Percentiles rank a stretch among this genome's conserved stretches.
phyloP scores from a whole-genome alignment of 2,329 filamentous ascomycete species.

The Penicillium janthinellum region DNA sequence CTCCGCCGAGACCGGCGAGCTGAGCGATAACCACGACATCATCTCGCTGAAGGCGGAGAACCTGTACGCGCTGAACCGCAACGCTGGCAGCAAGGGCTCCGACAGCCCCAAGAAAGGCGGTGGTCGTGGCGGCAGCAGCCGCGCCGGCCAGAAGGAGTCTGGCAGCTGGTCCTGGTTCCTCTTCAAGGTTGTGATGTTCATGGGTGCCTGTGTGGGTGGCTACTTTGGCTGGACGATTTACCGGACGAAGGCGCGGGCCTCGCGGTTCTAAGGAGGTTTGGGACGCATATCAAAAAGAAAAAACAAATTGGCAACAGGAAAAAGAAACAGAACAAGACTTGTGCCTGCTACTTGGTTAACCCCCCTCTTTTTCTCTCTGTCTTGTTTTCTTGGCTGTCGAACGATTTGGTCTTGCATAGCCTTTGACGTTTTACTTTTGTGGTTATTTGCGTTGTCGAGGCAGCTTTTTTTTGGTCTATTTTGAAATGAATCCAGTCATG shows the following conservation, averaged over 20 bases:
- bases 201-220: conserved; percentile 67
- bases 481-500: conserved; percentile 28
- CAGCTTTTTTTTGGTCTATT: conserved; percentile 12
- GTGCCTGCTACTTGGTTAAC: background rate
- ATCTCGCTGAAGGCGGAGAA: conserved; percentile 84
- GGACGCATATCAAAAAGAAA: background rate
- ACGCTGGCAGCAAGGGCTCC: conserved; percentile 45
- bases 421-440: conserved; percentile 15
- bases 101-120: conserved; percentile 25
- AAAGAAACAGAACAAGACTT: background rate
- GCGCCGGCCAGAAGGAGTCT: conserved; percentile 27
- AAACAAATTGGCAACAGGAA: background rate
- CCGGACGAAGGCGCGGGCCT: conserved; percentile 60
- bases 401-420: conserved; percentile 28
- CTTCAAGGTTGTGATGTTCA: conserved; percentile 79
- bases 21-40: conserved; percentile 97
- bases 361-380: background rate
- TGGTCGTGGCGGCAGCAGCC: conserved; percentile 25
- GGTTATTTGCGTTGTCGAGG: conserved; percentile 14
- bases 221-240: conserved; percentile 89
- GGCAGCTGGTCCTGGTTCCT: conserved; percentile 71
- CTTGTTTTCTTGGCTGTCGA: conserved; percentile 10
- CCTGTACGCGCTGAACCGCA: conserved; percentile 60
- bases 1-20: conserved; percentile 81
- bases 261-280: conserved; percentile 33